phyloP scores from a whole-genome alignment of 441 rosid genomes.

The Cnidoscolus chayamansa region DNA sequence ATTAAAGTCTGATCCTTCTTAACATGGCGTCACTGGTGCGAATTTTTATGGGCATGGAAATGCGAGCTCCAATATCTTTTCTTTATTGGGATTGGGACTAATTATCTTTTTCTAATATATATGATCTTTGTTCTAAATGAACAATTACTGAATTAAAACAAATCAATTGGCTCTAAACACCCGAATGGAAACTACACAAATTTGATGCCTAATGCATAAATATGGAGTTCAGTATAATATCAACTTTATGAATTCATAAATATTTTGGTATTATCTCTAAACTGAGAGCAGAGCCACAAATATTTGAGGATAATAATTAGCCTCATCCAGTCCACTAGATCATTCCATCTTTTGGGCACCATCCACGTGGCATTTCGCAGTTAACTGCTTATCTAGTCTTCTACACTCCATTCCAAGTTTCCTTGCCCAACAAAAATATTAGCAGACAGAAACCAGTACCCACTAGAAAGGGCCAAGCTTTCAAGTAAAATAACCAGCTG shows the following conservation, averaged over 20 bases:
- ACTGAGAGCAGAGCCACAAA: conserved; percentile 48
- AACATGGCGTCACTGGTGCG: background rate
- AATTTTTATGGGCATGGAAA: background rate
- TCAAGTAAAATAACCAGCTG: background rate
- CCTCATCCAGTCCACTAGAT: conserved; percentile 28
- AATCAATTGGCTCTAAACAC: too few species aligned
- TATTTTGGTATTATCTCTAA: conserved; percentile 10
- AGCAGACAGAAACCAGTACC: conserved; percentile 7
- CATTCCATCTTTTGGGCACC: conserved; percentile 29
- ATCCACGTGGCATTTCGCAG: conserved; percentile 50
- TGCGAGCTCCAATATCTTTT: background rate
- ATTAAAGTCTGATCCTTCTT: too few species aligned
- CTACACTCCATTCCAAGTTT: conserved; percentile 14
- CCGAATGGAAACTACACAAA: too few species aligned
- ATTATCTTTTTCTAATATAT: too few species aligned
- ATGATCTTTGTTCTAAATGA: too few species aligned
- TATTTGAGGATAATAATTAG: conserved; percentile 41
- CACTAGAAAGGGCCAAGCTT: conserved; percentile 10
- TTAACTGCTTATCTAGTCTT: conserved; percentile 52
- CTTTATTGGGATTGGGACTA: too few species aligned
- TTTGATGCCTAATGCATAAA: too few species aligned
- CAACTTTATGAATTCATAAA: too few species aligned
- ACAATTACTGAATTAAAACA: too few species aligned
- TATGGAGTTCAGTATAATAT: too few species aligned
- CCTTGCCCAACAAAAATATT: conserved; percentile 8